Conservation (phyloP, 805 yeast species). For the Torulaspora gathmanii region DNA sequence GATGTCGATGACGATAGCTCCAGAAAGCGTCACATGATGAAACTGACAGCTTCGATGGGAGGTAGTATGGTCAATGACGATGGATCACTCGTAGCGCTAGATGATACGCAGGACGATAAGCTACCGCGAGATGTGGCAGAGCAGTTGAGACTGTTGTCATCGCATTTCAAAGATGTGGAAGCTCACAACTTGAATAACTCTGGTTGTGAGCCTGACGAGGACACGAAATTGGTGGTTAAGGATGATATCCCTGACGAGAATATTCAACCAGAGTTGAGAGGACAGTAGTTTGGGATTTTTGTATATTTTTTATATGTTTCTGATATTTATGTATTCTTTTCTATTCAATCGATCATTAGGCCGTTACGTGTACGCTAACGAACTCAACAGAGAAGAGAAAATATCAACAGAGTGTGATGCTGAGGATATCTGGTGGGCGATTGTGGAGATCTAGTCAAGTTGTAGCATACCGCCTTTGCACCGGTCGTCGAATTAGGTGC, state of each 20-base stretch:
- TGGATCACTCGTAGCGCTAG: slow-evolving; percentile 22
- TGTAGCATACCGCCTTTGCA: neutral
- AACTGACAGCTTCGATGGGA: slow-evolving; percentile 12
- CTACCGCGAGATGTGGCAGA: slow-evolving; percentile 36
- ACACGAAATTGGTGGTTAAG: slow-evolving; percentile 12
- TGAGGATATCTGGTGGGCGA: neutral
- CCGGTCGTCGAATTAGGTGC: neutral
- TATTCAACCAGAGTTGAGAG: slow-evolving; percentile 37
- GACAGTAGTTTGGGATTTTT: slow-evolving; percentile 18
- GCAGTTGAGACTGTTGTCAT: slow-evolving; percentile 33
- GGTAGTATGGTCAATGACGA: slow-evolving; percentile 19
- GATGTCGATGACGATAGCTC: slow-evolving; percentile 17
- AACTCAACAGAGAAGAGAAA: neutral
- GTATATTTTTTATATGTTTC: neutral
- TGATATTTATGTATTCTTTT: slow-evolving; percentile 4
- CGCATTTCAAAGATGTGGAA: slow-evolving; percentile 36
- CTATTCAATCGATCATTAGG: neutral
- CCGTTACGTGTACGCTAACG: neutral
- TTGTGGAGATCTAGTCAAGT: neutral
- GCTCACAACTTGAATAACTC: slow-evolving; percentile 13
- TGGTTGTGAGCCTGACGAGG: slow-evolving; percentile 18
- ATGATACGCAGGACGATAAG: slow-evolving; percentile 32
- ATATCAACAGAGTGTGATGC: neutral
- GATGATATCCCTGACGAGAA: slow-evolving; percentile 34
- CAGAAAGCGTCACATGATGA: slow-evolving; percentile 17